These are phyloP conservation scores for Iris macrosiphon DNA, from an alignment of 106 monocot species.

Conservation along the genomic window DNA sequence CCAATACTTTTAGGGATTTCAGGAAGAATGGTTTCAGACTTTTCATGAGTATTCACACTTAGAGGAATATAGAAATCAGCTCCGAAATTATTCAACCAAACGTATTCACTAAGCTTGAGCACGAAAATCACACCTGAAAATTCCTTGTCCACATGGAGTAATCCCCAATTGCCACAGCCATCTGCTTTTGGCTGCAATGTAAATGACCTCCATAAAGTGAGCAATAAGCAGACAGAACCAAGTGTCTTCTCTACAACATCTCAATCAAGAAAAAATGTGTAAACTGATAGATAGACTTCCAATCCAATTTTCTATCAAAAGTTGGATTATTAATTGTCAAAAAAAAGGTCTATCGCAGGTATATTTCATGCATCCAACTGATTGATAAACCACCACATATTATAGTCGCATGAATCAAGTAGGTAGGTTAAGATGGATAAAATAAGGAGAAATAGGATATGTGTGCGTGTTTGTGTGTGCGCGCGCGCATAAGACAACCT, in stretches of 20 bases:
- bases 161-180: slow-evolving; percentile 58
- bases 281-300: neutral
- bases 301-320: neutral
- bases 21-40: neutral
- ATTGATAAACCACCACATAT: neutral
- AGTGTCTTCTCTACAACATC: neutral
- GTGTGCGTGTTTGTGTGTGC: too few species aligned
- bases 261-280: neutral
- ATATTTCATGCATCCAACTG: neutral
- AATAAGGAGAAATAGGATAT: too few species aligned
- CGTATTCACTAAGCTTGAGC: slow-evolving; percentile 77
- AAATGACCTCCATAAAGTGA: slow-evolving; percentile 17
- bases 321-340: neutral
- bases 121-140: slow-evolving; percentile 71
- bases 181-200: slow-evolving; percentile 58
- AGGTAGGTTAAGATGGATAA: too few species aligned
- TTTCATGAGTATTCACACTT: neutral
- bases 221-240: slow-evolving; percentile 7
- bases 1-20: slow-evolving; percentile 8
- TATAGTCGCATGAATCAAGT: too few species aligned
- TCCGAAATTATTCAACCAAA: slow-evolving; percentile 76
- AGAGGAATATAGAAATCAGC: slow-evolving; percentile 87
- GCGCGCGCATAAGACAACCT: too few species aligned
- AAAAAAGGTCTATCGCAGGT: neutral
- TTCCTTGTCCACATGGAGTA: slow-evolving; percentile 45